Evolutionary conservation across 768 basidiomycete genomes (phyloP), one percentile per base, ranked within the genome.

Genomic region (Suillus variegatus): DNA sequence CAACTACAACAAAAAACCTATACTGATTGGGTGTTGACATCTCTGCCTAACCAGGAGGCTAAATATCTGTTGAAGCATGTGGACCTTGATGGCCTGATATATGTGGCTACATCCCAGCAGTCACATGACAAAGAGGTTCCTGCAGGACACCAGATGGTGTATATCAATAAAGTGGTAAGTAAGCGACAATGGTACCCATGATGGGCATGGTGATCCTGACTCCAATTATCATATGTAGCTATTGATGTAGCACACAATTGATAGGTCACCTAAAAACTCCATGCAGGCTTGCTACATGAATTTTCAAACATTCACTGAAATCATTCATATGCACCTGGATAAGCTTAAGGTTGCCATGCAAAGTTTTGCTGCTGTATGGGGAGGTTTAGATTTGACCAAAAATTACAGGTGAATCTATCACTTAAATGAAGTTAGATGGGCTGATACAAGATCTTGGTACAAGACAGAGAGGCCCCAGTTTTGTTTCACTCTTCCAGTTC

Each of bases 121-220:
- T n/a, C n/a, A n/a, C 2, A 3, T 55, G 20, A 6, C 6, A 36
- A 36, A 7, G 10, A 35, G 20, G 35, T 55, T 55, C 20, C 35
- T 55, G 1, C 10, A 55, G 54, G 12, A n/a, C 54, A 36, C 5
- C 5, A 12, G 22, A 55, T 55, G 54, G 32, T 55, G 54, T 16
- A 55, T 28, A 55, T 55, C 32, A 55, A 55, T 35, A 32, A 55
- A 55, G 18, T 55, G 54, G 52, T 54, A 20, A 32, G 54, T 55
- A 35, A 12, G 54, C 9, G 1, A 12, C 54, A 9, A 1, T 9
- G 32, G 52, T 55, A 32, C 20, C 6, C 5, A 46, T n/a, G 20
- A 46, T 32, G 10, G 2, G 32, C 35, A 55, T 35, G 20, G 2
- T 20, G 20, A 18, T 10, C 20, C 9, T 25, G 9, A 54, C 2